A percentile compares a stretch with the other conserved stretches of the same genome.
Conservation (phyloP, 2,329 filamentous ascomycete species). For the Botrytis fabae region DNA sequence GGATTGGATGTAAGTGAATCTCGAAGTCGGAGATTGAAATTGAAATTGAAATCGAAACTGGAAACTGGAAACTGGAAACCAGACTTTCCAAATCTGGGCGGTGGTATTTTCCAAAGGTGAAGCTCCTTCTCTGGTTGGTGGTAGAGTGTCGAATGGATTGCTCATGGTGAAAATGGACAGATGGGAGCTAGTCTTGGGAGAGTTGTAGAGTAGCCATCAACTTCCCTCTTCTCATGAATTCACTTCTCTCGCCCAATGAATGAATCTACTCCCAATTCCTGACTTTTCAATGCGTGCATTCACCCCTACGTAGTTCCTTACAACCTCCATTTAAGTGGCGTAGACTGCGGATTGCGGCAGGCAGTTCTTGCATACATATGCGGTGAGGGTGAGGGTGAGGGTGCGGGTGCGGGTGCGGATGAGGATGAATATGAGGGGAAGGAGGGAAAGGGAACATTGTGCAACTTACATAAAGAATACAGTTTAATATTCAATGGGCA, state of each 20-base stretch:
- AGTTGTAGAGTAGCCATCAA: not conserved
- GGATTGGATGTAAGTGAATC: constrained; percentile 4
- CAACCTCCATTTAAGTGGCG: not conserved
- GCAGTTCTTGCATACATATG: constrained; percentile 15
- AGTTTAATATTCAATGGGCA: not conserved
- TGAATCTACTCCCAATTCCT: not conserved
- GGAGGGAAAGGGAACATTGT: not conserved
- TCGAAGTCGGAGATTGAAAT: not conserved
- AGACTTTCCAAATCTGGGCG: not conserved
- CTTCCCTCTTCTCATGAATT: not conserved
- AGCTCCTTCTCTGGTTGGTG: not conserved
- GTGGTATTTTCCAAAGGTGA: not conserved
- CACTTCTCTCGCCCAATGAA: not conserved
- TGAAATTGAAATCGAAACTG: too few species aligned
- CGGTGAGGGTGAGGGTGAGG: not conserved
- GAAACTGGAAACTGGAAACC: not conserved
- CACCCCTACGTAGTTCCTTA: not conserved
- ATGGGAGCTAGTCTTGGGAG: not conserved
- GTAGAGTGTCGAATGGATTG: not conserved
- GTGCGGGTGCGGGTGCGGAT: too few species aligned
- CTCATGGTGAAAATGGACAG: not conserved
- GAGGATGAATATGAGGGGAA: not conserved
- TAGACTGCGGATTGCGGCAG: constrained; percentile 17
- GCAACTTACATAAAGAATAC: constrained; percentile 18
- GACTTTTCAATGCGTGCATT: not conserved